Conservation (phyloP, 306 rosid genomes). For the Quillaja saponaria region DNA sequence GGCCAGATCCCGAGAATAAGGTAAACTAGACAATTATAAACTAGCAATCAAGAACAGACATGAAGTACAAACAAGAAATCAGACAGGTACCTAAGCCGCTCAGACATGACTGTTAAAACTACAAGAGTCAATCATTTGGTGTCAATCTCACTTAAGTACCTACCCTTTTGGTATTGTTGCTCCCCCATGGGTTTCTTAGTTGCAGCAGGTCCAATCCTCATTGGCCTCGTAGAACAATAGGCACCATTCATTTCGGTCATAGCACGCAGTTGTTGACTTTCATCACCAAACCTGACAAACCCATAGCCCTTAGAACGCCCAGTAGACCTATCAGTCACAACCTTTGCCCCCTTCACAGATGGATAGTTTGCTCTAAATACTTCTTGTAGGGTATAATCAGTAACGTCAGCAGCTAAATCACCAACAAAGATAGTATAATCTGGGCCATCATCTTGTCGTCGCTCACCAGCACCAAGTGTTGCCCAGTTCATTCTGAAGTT, state of each 20-base stretch:
- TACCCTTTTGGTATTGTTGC: conserved; percentile 58
- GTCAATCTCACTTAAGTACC: not conserved
- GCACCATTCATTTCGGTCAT: conserved; percentile 70
- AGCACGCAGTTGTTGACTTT: conserved; percentile 55
- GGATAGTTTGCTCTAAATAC: conserved; percentile 46
- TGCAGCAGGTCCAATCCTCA: conserved; percentile 69
- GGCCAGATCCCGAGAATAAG: not conserved
- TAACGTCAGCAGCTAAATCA: conserved; percentile 70
- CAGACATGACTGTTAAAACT: not conserved
- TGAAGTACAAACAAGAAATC: conserved; percentile 1
- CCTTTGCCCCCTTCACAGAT: conserved; percentile 67
- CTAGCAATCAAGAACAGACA: not conserved
- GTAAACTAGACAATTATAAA: conserved; percentile 1
- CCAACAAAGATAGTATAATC: conserved; percentile 63
- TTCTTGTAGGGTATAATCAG: conserved; percentile 62
- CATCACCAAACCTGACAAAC: conserved; percentile 64
- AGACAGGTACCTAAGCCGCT: not conserved
- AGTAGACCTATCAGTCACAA: conserved; percentile 63
- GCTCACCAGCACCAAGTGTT: conserved; percentile 66
- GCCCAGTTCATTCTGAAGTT: conserved; percentile 72
- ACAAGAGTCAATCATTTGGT: not conserved
- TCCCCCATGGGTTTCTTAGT: conserved; percentile 53
- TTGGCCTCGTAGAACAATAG: conserved; percentile 62
- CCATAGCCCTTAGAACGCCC: conserved; percentile 75
- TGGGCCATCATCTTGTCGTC: conserved; percentile 66